These are phyloP conservation scores for Quercus engelmannii DNA, from an alignment of 306 rosid genomes.

Conservation along the genomic window DNA sequence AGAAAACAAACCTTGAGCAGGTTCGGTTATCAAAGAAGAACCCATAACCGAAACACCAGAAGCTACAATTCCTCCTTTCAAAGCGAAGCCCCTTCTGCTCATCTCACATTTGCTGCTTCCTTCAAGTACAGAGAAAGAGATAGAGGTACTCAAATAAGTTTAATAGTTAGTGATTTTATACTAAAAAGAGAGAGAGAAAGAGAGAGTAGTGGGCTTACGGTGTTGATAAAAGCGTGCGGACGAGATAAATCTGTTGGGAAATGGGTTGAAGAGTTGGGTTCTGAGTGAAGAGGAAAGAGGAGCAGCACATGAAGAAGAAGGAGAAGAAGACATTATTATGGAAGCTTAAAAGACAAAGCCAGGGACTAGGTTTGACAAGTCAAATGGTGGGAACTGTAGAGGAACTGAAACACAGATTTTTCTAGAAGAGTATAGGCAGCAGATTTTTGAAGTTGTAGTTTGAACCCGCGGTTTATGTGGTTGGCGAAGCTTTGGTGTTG, in stretches of 20 bases:
- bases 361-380: neutral
- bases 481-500: conserved; percentile 26
- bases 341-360: neutral
- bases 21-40: conserved; percentile 45
- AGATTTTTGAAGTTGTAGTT: neutral
- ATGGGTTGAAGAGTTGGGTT: conserved; percentile 40
- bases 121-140: conserved; percentile 24
- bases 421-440: neutral
- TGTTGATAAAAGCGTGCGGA: conserved; percentile 41
- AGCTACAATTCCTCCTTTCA: conserved; percentile 79
- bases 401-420: neutral
- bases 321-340: conserved; percentile 39
- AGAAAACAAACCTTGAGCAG: conserved; percentile 55
- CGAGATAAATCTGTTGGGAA: conserved; percentile 19
- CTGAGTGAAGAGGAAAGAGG: conserved; percentile 35
- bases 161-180: neutral
- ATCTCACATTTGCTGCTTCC: conserved; percentile 83
- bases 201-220: conserved; percentile 31
- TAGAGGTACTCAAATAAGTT: conserved; percentile 8
- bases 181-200: neutral
- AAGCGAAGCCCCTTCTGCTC: conserved; percentile 56
- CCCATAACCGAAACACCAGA: conserved; percentile 66
- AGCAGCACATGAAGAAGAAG: conserved; percentile 34
- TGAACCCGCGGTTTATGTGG: conserved; percentile 34
- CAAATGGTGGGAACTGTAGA: neutral